phyloP scores from a whole-genome alignment of 768 basidiomycete species.

The Imleria badia region DNA sequence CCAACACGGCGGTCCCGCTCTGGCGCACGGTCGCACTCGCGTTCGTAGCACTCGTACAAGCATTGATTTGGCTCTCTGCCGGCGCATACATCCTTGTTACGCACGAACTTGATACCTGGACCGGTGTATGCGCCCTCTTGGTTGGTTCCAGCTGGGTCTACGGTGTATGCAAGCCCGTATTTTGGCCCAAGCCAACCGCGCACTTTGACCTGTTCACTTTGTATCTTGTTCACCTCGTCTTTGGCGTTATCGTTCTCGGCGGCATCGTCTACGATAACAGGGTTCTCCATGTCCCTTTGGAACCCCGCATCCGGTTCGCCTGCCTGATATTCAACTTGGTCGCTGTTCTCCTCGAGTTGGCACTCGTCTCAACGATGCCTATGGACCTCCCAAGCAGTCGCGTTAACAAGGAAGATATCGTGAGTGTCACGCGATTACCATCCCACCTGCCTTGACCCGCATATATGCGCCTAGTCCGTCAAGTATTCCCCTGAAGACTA shows the following conservation, averaged over 20 bases:
- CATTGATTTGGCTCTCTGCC: conserved; percentile 56
- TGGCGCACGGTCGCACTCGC: conserved; percentile 64
- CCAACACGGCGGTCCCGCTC: conserved; percentile 37
- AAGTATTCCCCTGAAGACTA: conserved; percentile 66
- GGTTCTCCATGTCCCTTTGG: conserved; percentile 44
- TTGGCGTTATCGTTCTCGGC: conserved; percentile 49
- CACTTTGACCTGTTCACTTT: conserved; percentile 64
- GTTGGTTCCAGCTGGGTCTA: conserved; percentile 66
- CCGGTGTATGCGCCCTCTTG: conserved; percentile 43
- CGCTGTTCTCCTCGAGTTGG: conserved; percentile 42
- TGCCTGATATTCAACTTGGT: conserved; percentile 43
- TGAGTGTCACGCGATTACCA: conserved; percentile 34
- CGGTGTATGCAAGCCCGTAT: conserved; percentile 53
- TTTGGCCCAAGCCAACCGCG: conserved; percentile 52
- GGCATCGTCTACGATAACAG: conserved; percentile 52
- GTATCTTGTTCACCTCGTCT: conserved; percentile 48
- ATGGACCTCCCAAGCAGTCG: conserved; percentile 57
- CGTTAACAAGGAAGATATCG: conserved; percentile 58
- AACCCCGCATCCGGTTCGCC: conserved; percentile 26
- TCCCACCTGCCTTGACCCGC: not conserved
- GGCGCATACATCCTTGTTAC: conserved; percentile 54
- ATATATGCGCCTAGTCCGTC: conserved; percentile 17
- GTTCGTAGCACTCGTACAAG: conserved; percentile 53
- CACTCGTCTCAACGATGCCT: conserved; percentile 60
- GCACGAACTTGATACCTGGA: conserved; percentile 35